These are phyloP conservation scores for Chamaecyparis obtusa DNA, from an alignment of 75 land plant species.

Conservation along the genomic window DNA sequence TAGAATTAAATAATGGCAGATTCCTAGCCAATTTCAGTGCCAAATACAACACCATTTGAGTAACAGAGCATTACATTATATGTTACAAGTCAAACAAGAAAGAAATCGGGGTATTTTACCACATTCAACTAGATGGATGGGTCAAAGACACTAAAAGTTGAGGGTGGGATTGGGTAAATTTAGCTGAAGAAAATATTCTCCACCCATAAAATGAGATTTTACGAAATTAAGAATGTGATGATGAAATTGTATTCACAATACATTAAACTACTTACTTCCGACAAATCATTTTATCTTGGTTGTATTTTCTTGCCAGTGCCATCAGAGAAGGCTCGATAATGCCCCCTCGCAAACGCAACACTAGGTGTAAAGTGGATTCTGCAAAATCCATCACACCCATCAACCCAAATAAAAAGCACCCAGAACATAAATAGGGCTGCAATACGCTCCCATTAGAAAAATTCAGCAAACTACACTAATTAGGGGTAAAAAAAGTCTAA, in stretches of 20 bases:
- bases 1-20: not conserved
- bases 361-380: slow-evolving; percentile 78
- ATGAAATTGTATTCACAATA: not conserved
- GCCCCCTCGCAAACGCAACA: slow-evolving; percentile 68
- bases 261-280: slow-evolving; percentile 43
- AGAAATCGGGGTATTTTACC: no score
- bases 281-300: slow-evolving; percentile 80
- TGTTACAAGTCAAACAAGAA: not conserved
- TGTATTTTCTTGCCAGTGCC: slow-evolving; percentile 75
- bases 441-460: no score
- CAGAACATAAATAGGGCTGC: no score
- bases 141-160: no score
- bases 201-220: not conserved
- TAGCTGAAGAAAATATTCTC: not conserved
- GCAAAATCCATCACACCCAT: not conserved
- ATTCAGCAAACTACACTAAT: no score
- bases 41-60: not conserved
- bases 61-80: no score
- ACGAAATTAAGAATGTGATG: not conserved
- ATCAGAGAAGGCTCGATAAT: slow-evolving; percentile 69
- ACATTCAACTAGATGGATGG: no score
- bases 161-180: not conserved
- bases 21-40: not conserved
- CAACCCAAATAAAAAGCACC: not conserved
- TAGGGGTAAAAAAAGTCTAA: not conserved